A percentile compares a stretch with the other conserved stretches of the same genome.
Evolutionary conservation across 2,329 filamentous ascomycete genomes (phyloP).

Genomic region (Aspergillus chevalieri): DNA sequence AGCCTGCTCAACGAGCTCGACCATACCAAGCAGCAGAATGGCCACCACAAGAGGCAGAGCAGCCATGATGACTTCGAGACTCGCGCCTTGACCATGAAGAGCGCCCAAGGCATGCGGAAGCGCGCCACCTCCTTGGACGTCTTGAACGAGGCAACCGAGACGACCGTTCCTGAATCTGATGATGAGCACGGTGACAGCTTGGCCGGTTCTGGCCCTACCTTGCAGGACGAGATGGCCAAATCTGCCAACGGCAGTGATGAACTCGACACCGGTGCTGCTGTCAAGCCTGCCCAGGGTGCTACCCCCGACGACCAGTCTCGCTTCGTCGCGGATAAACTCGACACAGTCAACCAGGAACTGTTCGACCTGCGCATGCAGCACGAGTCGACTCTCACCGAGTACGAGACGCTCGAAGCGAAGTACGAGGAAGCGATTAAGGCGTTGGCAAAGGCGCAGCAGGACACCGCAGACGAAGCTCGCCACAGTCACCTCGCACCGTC

Average conservation of each 20-base stretch:
- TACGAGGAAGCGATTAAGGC: conserved; percentile 84
- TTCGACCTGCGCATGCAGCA: conserved; percentile 87
- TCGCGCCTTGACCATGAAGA: conserved; percentile 9
- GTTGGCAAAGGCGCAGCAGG: conserved; percentile 71
- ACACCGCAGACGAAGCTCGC: conserved; percentile 67
- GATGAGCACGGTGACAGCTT: conserved; percentile 14
- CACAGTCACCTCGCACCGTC: conserved; percentile 49
- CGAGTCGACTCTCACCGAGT: conserved; percentile 74
- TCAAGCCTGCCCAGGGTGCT: conserved; percentile 42
- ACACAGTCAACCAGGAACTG: conserved; percentile 84
- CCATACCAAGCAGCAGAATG: conserved; percentile 54
- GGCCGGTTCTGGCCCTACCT: conserved; percentile 26
- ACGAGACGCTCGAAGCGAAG: conserved; percentile 73
- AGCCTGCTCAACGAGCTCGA: conserved; percentile 88
- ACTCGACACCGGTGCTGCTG: conserved; percentile 27
- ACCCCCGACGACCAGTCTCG: conserved; percentile 73
- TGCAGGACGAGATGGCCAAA: conserved; percentile 17
- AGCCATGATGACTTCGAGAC: conserved; percentile 10
- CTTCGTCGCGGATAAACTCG: conserved; percentile 87
- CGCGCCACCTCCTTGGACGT: conserved; percentile 36
- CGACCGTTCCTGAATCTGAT: conserved; percentile 41
- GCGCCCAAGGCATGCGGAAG: conserved; percentile 21
- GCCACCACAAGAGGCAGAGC: conserved; percentile 15
- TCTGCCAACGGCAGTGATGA: conserved; percentile 23
- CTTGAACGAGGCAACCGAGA: conserved; percentile 40